phyloP scores from a whole-genome alignment of 495 filamentous ascomycete species.

The Hypomontagnella monticulosa region DNA sequence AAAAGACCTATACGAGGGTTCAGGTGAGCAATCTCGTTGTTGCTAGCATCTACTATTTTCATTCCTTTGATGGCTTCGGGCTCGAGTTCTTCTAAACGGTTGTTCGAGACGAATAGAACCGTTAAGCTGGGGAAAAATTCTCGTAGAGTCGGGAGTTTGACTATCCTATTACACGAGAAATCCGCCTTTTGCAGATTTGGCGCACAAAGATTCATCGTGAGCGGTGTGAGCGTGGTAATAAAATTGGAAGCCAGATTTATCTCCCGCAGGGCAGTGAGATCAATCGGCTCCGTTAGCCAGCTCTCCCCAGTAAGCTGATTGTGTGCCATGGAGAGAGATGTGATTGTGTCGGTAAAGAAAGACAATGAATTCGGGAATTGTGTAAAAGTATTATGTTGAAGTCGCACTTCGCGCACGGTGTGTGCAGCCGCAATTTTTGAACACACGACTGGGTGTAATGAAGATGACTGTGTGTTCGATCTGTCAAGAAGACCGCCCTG shows the following conservation, averaged over 20 bases:
- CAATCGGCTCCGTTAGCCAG: slow-evolving; percentile 68
- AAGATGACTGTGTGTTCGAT: slow-evolving; percentile 69
- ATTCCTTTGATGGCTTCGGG: slow-evolving; percentile 80
- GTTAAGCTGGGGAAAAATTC: slow-evolving; percentile 71
- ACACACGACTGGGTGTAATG: slow-evolving; percentile 62
- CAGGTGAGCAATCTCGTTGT: slow-evolving; percentile 81
- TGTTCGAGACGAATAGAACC: slow-evolving; percentile 77
- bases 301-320: slow-evolving; percentile 73
- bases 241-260: slow-evolving; percentile 77
- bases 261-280: slow-evolving; percentile 76
- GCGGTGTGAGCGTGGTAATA: slow-evolving; percentile 69
- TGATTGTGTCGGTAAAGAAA: slow-evolving; percentile 73
- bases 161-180: slow-evolving; percentile 80
- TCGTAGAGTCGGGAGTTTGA: slow-evolving; percentile 65
- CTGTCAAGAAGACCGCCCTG: slow-evolving; percentile 77
- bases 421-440: slow-evolving; percentile 59
- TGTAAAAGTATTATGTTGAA: slow-evolving; percentile 80
- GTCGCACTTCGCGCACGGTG: slow-evolving; percentile 63
- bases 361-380: slow-evolving; percentile 73
- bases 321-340: slow-evolving; percentile 78
- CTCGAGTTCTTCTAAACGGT: slow-evolving; percentile 74
- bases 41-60: slow-evolving; percentile 77
- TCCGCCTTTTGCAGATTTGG: slow-evolving; percentile 79
- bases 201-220: slow-evolving; percentile 71
- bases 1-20: slow-evolving; percentile 82